These are phyloP conservation scores for Phytophthora podocarpi DNA, from an alignment of 352 stramenopile species.

Conservation along the genomic window DNA sequence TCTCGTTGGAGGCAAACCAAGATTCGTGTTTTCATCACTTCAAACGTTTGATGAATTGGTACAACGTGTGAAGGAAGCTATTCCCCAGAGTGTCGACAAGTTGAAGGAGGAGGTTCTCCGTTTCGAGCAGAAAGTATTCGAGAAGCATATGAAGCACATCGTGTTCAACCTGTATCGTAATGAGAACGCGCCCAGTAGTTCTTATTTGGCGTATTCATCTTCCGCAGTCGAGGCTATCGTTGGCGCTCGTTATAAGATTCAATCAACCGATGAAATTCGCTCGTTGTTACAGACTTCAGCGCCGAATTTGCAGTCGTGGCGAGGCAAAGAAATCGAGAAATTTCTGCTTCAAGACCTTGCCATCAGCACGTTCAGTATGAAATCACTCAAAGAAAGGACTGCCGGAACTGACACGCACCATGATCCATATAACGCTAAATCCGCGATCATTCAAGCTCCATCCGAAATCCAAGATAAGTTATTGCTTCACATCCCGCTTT, in stretches of 20 bases:
- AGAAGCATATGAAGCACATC: slow-evolving; percentile 10
- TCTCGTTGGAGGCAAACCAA: slow-evolving; percentile 33
- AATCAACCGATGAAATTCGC: not conserved
- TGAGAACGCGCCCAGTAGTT: not conserved
- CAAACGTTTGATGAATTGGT: slow-evolving; percentile 10
- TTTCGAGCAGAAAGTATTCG: slow-evolving; percentile 7
- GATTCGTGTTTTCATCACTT: slow-evolving; percentile 26
- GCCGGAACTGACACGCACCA: not conserved
- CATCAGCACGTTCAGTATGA: slow-evolving; percentile 17
- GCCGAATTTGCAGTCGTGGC: slow-evolving; percentile 12
- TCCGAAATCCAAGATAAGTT: slow-evolving; percentile 32
- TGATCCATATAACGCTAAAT: not conserved
- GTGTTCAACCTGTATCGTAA: slow-evolving; percentile 3
- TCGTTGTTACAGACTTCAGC: slow-evolving; percentile 13
- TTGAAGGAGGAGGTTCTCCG: slow-evolving; percentile 2
- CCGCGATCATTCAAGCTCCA: slow-evolving; percentile 25
- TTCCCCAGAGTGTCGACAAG: not conserved
- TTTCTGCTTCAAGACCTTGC: slow-evolving; percentile 16
- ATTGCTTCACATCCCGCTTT: slow-evolving; percentile 31
- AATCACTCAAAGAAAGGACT: slow-evolving; percentile 1
- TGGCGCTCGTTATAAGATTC: slow-evolving; percentile 3
- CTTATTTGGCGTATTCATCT: slow-evolving; percentile 16
- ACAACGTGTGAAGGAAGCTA: not conserved
- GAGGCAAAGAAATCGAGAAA: slow-evolving; percentile 12
- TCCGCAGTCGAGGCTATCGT: slow-evolving; percentile 9